Evolutionary conservation across 2,329 filamentous ascomycete genomes (phyloP).

Genomic region (Penicillium griseofulvum): DNA sequence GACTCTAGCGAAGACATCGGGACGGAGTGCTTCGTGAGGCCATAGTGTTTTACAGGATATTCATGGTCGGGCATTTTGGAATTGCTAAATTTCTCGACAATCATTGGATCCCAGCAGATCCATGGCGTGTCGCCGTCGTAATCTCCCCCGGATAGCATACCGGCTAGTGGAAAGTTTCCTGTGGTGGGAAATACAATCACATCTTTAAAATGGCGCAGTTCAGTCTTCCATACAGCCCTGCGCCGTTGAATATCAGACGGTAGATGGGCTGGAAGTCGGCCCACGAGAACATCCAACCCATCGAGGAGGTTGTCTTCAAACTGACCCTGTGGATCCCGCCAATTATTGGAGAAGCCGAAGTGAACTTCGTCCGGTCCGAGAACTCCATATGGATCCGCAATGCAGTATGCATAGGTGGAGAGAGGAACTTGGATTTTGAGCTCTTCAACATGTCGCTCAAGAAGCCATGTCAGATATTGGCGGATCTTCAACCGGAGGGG

Average conservation of each 20-base stretch:
- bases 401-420: slow-evolving; percentile 56
- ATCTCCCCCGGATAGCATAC: slow-evolving; percentile 63
- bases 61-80: slow-evolving; percentile 43
- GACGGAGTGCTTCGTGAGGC: slow-evolving; percentile 47
- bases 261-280: slow-evolving; percentile 56
- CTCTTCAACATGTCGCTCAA: slow-evolving; percentile 46
- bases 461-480: slow-evolving; percentile 39
- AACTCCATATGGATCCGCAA: slow-evolving; percentile 55
- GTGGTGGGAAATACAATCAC: slow-evolving; percentile 57
- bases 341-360: slow-evolving; percentile 52
- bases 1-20: slow-evolving; percentile 43
- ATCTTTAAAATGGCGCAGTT: slow-evolving; percentile 56
- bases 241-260: slow-evolving; percentile 60
- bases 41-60: slow-evolving; percentile 44
- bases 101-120: slow-evolving; percentile 57
- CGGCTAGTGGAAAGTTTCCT: slow-evolving; percentile 54
- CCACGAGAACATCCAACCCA: slow-evolving; percentile 53
- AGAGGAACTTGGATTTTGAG: slow-evolving; percentile 50
- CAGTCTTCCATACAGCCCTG: slow-evolving; percentile 48
- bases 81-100: slow-evolving; percentile 55
- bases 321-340: slow-evolving; percentile 35
- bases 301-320: slow-evolving; percentile 48
- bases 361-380: slow-evolving; percentile 56
- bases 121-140: slow-evolving; percentile 64
- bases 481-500: slow-evolving; percentile 44